Evolutionary conservation across 441 rosid genomes (phyloP).

Genomic region (Capsella rubella): DNA sequence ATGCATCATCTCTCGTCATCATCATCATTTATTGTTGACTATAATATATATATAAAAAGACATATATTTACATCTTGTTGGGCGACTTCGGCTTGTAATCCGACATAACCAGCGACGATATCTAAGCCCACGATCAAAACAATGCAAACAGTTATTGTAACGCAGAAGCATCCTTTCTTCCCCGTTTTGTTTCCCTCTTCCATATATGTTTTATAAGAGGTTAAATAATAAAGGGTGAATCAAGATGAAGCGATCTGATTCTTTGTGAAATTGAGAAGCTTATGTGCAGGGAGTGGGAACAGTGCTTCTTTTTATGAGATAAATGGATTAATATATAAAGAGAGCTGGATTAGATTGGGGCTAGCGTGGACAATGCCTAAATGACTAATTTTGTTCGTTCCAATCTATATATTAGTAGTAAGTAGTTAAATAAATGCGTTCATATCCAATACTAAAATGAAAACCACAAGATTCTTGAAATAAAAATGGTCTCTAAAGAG

Average conservation of each 20-base stretch:
- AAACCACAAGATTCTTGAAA: neutral
- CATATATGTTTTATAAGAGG: neutral
- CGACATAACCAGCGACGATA: constrained; percentile 21
- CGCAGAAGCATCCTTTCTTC: constrained; percentile 5
- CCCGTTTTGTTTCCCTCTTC: neutral
- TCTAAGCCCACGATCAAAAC: constrained; percentile 29
- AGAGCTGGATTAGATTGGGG: constrained; percentile 1
- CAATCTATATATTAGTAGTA: neutral
- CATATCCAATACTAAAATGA: neutral
- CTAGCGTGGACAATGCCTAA: neutral
- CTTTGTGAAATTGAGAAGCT: constrained; percentile 4
- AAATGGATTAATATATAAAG: constrained; percentile 26
- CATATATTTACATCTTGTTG: constrained; percentile 26
- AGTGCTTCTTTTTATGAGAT: neutral
- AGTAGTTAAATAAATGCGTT: no score
- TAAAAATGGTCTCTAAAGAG: neutral
- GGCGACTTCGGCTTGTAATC: constrained; percentile 19
- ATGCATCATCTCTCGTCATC: neutral
- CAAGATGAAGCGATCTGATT: neutral
- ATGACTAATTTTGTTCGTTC: neutral
- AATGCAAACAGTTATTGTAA: constrained; percentile 1
- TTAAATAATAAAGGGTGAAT: neutral
- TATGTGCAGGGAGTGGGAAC: constrained; percentile 3
- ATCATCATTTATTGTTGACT: neutral
- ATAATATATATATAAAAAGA: no score